phyloP scores from a whole-genome alignment of 192 early-diverging fungal species.

The Coemansia sp. region DNA sequence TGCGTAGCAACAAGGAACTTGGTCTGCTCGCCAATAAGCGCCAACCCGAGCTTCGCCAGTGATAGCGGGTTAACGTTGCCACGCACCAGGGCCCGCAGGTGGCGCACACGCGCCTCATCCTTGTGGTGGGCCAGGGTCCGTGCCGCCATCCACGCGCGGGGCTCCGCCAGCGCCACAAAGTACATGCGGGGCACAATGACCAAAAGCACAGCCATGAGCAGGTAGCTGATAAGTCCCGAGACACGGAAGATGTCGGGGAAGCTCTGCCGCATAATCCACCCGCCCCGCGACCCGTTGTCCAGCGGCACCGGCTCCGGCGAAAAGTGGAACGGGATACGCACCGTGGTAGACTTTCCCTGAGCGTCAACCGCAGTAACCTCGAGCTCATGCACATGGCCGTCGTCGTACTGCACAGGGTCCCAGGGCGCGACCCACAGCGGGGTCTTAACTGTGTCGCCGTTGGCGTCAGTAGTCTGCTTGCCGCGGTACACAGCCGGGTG shows the following conservation, averaged over 20 bases:
- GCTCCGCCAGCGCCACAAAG: conserved; percentile 6
- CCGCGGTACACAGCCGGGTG: conserved; percentile 55
- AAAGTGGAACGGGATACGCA: conserved; percentile 65
- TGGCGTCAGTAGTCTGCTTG: conserved; percentile 30
- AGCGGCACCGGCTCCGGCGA: conserved; percentile 61
- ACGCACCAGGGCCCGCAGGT: conserved; percentile 20
- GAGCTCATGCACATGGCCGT: conserved; percentile 65
- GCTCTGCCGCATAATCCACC: conserved; percentile 70
- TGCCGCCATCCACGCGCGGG: conserved; percentile 18
- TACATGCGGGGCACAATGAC: conserved; percentile 31
- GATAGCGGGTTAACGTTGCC: conserved; percentile 16
- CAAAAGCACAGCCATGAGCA: conserved; percentile 51
- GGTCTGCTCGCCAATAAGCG: conserved; percentile 32
- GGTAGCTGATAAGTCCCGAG: conserved; percentile 29
- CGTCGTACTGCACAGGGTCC: conserved; percentile 70
- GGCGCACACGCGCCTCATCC: conserved; percentile 20
- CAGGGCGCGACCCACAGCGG: conserved; percentile 77
- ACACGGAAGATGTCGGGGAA: conserved; percentile 60
- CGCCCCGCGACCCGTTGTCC: conserved; percentile 64
- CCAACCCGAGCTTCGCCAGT: conserved; percentile 25
- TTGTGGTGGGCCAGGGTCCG: conserved; percentile 30
- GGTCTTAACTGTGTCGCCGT: conserved; percentile 34
- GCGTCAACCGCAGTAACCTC: conserved; percentile 64
- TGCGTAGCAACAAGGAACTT: conserved; percentile 53
- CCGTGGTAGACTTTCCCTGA: conserved; percentile 53